Evolutionary conservation across 2,329 filamentous ascomycete genomes (phyloP).

Genomic region (Monilinia polystroma): DNA sequence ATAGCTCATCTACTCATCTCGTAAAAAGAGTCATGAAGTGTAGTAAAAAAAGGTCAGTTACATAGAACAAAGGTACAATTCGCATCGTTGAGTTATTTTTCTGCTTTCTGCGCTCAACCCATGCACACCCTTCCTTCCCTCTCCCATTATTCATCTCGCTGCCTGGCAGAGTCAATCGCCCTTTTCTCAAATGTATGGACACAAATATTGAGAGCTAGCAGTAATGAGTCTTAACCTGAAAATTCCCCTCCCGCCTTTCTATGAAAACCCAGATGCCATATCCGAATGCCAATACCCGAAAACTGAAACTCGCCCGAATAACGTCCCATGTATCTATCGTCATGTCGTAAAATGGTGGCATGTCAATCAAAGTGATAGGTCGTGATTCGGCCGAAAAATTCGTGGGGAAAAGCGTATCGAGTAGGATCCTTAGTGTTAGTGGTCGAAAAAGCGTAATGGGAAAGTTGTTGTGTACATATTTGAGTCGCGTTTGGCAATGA

Average conservation of each 20-base stretch:
- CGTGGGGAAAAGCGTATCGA: constrained; percentile 14
- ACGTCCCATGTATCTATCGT: constrained; percentile 22
- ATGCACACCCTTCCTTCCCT: constrained; percentile 4
- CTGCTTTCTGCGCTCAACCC: constrained; percentile 20
- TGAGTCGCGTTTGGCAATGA: constrained; percentile 19
- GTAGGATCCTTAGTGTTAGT: constrained; percentile 19
- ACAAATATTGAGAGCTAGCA: constrained; percentile 15
- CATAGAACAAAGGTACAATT: constrained; percentile 26
- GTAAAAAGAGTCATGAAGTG: constrained; percentile 14
- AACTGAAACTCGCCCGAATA: constrained; percentile 15
- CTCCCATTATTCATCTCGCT: constrained; percentile 13
- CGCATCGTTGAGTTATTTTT: constrained; percentile 24
- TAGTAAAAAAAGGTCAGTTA: constrained; percentile 23
- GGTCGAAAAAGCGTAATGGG: constrained; percentile 19
- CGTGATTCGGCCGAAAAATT: constrained; percentile 20
- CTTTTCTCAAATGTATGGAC: constrained; percentile 17
- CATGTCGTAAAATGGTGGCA: constrained; percentile 23
- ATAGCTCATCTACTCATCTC: neutral
- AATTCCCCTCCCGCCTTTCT: constrained; percentile 13
- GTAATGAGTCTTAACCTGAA: neutral
- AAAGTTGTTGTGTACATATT: constrained; percentile 24
- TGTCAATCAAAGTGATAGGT: constrained; percentile 21
- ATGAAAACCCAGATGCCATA: constrained; percentile 11
- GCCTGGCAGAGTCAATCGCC: constrained; percentile 17
- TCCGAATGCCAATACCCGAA: constrained; percentile 20